Evolutionary conservation across 306 rosid genomes (phyloP), one percentile per base, ranked within the genome.

Genomic region (Corylus americana): DNA sequence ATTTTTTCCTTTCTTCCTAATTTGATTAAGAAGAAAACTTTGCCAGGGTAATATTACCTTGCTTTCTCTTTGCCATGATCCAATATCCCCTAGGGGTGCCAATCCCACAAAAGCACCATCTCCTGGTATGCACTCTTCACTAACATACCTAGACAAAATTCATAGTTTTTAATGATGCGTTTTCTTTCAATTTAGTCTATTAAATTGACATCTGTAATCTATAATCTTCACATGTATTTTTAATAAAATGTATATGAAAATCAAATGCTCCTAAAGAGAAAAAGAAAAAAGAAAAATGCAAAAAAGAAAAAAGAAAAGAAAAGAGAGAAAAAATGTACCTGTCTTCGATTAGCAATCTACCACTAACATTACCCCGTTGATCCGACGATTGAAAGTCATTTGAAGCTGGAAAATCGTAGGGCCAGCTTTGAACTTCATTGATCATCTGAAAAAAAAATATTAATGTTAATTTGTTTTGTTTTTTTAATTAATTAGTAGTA

Each of bases 31-130:
- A 39, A 39, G 7, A 42, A 42, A 42, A 42, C 45, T 42, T 42
- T 42, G 7, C 6, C 45, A 8, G 16, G 10, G 2, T 11, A 50
- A 85, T 76, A 77, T 84, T 54, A 94, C 99, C 96, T 93, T 93
- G 83, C 91, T 74, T 80, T 92, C 98, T 81, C 83, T 85, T 84
- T 95, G 98, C 98, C 98, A 95, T 20, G 98, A 92, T 77, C 98
- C 98, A 61, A 80, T 89, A 7, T 83, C 93, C 8, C 98, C 98
- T 0, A 92, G 97, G 55, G 91, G 78, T 78, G 98, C 97, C 87
- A 95, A 82, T 7, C 98, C 98, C 35, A 95, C 92, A 74, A 84
- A 86, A 9, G 97, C 93, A 64, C 89, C 88, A 78, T 82, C 83
- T 53, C 91, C 96, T 55, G 92, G 74, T 31, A 91, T 50, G 49